These are phyloP conservation scores for Adansonia rubrostipa DNA, from an alignment of 441 rosid genomes.

Conservation along the genomic window DNA sequence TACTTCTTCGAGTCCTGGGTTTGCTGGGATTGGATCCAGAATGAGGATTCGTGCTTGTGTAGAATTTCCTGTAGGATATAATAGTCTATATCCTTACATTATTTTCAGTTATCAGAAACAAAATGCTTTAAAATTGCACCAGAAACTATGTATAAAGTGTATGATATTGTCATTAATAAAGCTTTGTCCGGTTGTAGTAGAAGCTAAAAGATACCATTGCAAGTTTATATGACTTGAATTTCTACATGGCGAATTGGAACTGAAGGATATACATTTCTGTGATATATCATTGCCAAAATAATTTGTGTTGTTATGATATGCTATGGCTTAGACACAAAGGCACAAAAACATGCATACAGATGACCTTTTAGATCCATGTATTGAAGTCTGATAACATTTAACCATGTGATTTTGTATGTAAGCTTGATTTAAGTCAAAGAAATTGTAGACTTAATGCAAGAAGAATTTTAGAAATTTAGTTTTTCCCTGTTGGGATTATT, in stretches of 20 bases:
- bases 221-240: neutral
- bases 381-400: slow-evolving; percentile 2
- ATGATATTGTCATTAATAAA: neutral
- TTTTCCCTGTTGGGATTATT: neutral
- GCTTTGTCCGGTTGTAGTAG: neutral
- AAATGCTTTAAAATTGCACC: slow-evolving; percentile 9
- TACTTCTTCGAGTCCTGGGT: neutral
- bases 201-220: neutral
- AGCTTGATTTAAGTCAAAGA: neutral
- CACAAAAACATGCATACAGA: neutral
- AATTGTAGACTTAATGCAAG: neutral
- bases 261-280: neutral
- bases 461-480: slow-evolving; percentile 1
- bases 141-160: neutral
- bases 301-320: neutral
- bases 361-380: slow-evolving; percentile 8
- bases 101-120: neutral
- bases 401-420: neutral
- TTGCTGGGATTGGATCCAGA: neutral
- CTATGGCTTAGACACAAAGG: neutral
- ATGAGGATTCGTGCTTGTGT: slow-evolving; percentile 4
- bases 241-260: neutral
- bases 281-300: neutral
- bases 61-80: neutral
- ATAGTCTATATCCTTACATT: slow-evolving; percentile 9